A percentile compares a stretch with the other conserved stretches of the same genome.
Evolutionary conservation across 78 protist species (phyloP).

Genomic region (Dictyostelium discoideum): DNA sequence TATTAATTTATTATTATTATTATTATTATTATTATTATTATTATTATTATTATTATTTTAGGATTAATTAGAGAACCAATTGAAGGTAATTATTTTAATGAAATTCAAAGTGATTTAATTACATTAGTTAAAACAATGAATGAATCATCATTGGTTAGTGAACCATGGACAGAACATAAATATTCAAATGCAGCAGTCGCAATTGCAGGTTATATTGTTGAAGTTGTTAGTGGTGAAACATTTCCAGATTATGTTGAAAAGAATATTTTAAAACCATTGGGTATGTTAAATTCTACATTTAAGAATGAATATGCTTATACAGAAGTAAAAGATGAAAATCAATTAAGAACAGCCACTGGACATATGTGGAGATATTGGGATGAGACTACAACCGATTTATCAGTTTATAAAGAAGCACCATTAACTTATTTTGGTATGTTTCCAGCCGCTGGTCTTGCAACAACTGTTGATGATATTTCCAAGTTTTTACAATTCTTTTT

Average conservation of each 20-base stretch:
- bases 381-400: constrained; percentile 6
- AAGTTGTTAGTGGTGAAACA: constrained; percentile 13
- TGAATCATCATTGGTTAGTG: not conserved
- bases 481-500: constrained; percentile 35
- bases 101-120: constrained; percentile 24
- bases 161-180: constrained; percentile 20
- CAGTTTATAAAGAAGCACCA: constrained; percentile 65
- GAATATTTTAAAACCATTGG: constrained; percentile 35
- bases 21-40: not conserved
- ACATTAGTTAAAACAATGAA: constrained; percentile 35
- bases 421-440: constrained; percentile 50
- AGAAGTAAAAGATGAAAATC: not conserved
- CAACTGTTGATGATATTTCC: constrained; percentile 16
- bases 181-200: constrained; percentile 76
- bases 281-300: constrained; percentile 44
- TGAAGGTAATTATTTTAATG: constrained; percentile 60
- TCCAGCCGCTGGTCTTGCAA: constrained; percentile 53
- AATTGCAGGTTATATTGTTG: constrained; percentile 49
- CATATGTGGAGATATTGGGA: constrained; percentile 80
- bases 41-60: not conserved
- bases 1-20: not conserved
- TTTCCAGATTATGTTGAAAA: constrained; percentile 56
- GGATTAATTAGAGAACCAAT: constrained; percentile 72
- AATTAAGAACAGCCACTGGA: constrained; percentile 17
- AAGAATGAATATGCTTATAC: not conserved